Base-by-base conservation (phyloP, 305 asterid species). In the Fraxinus floribunda region DNA sequence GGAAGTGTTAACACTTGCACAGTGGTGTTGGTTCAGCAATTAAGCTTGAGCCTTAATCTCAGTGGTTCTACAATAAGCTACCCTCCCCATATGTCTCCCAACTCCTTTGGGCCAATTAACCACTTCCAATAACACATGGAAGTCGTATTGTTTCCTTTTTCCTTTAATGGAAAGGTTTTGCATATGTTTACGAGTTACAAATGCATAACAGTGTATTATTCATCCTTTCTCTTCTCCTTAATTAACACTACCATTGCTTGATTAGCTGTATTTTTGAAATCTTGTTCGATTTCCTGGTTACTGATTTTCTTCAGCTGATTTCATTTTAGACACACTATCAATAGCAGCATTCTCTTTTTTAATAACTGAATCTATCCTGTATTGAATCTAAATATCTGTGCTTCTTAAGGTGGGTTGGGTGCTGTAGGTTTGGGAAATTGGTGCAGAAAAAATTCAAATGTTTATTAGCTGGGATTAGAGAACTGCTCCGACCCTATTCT, bases 271-370 rank as follows among this genome's bases (percentile, higher is more conserved):
- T 52, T 49, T 70, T 15, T 35, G 62, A 66, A 39, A 39, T 77
- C 22, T 76, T 57, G 78, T 16, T 77, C 32, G 38, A 62, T 70
- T 86, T 76, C 76, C 26, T 86, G 52, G 34, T 74, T 15, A 20
- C 36, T 68, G n/a, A 38, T 66, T 26, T 68, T 57, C 32, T 24
- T 18, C 77, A 71, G 15, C 18, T 32, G 76, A 71, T 71, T 30
- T 71, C 24, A 71, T 71, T 71, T 68, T 71, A 30, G 22, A 34
- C 24, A 13, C 75, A 71, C 44, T 34, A 32, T 71, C 76, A 71
- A 16, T 34, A 32, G 44, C 41, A 32, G 76, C 76, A 71, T 15
- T 71, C 76, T 71, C 38, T 32, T 29, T 71, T 32, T 34, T 15
- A 71, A 32, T 32, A 32, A 55, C 75, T 60, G 49, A 71, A 22